phyloP scores from a whole-genome alignment of 768 basidiomycete genomes.

The Termitomyces titanicus region DNA sequence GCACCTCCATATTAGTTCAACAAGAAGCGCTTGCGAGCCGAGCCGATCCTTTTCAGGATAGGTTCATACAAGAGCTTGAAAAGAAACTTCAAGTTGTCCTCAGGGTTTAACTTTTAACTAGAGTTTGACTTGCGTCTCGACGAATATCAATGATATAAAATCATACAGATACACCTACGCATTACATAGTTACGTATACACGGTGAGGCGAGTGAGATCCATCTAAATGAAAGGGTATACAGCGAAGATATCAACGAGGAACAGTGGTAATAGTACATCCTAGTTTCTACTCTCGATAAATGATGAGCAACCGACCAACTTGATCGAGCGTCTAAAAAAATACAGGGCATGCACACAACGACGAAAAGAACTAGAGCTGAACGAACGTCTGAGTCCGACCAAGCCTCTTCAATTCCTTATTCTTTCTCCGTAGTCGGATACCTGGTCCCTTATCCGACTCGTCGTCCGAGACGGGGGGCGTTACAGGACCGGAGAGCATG shows the following conservation, averaged over 20 bases:
- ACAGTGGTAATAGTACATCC: background rate
- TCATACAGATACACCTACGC: background rate
- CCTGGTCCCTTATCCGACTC: constrained; percentile 16
- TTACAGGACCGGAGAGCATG: constrained; percentile 9
- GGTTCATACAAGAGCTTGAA: no score
- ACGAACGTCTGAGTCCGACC: constrained; percentile 29
- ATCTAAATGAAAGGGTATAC: background rate
- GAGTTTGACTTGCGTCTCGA: no score
- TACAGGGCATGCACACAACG: background rate
- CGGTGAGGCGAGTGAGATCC: background rate
- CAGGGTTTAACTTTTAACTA: no score
- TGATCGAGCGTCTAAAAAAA: background rate
- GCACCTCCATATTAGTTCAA: no score
- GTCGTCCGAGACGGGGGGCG: constrained; percentile 9
- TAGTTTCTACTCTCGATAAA: background rate
- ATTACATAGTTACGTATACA: no score
- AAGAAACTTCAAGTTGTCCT: no score
- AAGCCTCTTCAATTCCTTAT: constrained; percentile 20
- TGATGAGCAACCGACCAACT: background rate
- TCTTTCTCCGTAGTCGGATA: constrained; percentile 10
- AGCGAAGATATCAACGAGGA: background rate
- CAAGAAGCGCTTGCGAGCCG: no score
- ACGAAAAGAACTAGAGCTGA: constrained; percentile 18
- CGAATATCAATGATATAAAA: background rate
- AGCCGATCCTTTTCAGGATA: no score